Evolutionary conservation across 23 red algal species (phyloP), one percentile per base, ranked within the genome.

Genomic region (Pyropia haitanensis): DNA sequence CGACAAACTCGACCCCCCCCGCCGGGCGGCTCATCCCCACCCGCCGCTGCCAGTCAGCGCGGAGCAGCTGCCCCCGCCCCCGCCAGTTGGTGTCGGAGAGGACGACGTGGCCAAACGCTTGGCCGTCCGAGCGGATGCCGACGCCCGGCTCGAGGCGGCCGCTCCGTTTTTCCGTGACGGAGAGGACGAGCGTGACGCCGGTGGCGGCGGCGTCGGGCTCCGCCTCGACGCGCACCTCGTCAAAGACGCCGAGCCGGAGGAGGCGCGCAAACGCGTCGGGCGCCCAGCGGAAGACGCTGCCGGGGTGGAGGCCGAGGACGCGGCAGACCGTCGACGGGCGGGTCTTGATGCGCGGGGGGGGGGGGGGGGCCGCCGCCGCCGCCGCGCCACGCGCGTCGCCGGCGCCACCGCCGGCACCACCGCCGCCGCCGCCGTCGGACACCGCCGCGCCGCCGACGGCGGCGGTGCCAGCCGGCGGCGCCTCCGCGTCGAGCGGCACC

Each of bases 121-220:
- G 81, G n/a, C 81, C 81, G 30, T 87, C 81, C 14, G 81, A 68
- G 51, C 71, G 60, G 56, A 87, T 87, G 13, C 81, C 81, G 14
- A 72, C 61, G 20, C 81, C 81, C 29, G 81, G 81, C 34, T 87
- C 81, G 23, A 87, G 51, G 27, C 53, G 51, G 20, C 71, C 67
- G 46, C 29, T 76, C 26, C 54, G 18, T 12, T 64, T 60, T 58
- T 87, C 81, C 18, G 63, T 53, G 13, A 87, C 51, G 30, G 70
- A 59, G 6, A 87, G 34, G 16, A 64, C 60, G 46, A 87, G 68
- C 53, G 53, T 53, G 12, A 87, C 71, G 17, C 20, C 67, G 2
- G 75, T 27, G 30, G 64, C 48, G 49, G 67, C 25, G 39, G 5
- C 39, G 39, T 46, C 39, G 39, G 39, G 39, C 12, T 70, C 28